Conservation (phyloP, 2,329 filamentous ascomycete genomes). For the Penicillium brasilianum region DNA sequence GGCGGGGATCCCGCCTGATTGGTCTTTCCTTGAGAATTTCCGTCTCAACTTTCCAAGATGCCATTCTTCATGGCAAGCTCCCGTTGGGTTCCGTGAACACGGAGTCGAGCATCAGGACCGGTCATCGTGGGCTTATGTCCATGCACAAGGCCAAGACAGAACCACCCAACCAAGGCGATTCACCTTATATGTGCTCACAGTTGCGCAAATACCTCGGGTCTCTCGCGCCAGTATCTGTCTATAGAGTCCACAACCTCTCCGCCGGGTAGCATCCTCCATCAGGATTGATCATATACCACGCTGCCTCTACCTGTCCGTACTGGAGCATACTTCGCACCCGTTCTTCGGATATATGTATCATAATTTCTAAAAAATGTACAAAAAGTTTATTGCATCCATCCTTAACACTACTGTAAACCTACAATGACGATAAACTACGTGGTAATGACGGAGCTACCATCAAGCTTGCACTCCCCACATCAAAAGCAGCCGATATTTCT, state of each 20-base stretch:
- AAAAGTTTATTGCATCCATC: background rate
- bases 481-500: background rate
- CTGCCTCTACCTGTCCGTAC: background rate
- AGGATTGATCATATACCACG: background rate
- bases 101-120: background rate
- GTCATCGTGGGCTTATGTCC: background rate
- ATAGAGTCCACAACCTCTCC: background rate
- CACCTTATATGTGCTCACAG: no score
- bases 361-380: conserved; percentile 1
- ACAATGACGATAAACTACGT: conserved; percentile 1
- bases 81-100: background rate
- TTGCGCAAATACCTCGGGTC: background rate
- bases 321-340: background rate
- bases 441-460: conserved; percentile 1
- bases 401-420: background rate
- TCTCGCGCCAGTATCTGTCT: background rate
- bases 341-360: background rate
- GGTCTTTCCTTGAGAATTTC: no score
- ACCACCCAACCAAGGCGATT: background rate
- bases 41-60: background rate
- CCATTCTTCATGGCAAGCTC: background rate
- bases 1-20: background rate
- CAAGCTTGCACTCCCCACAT: background rate
- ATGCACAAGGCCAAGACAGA: background rate
- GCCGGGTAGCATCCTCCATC: background rate